Evolutionary conservation across 2,329 filamentous ascomycete genomes (phyloP), one percentile per base, ranked within the genome.

Genomic region (Juglanconis juglandina): DNA sequence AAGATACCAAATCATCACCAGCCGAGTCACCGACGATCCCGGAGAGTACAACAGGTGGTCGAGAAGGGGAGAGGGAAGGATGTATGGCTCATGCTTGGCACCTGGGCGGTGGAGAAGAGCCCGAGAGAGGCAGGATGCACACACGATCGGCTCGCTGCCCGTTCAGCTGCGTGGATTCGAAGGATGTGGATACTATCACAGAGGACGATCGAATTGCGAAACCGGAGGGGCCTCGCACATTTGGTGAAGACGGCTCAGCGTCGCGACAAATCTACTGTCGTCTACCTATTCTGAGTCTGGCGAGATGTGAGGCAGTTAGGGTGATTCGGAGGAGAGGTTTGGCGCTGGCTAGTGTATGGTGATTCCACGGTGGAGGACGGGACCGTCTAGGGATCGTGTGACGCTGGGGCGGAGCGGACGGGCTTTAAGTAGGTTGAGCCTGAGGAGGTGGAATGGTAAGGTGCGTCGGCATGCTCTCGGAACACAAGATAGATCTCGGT

Each of bases 1-100:
- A 55, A 92, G 76, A 77, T 89, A 91, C 88, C 88, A 91, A 76
- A 91, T 88, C 88, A 91, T 85, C 69, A 68, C 73, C 55, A 59
- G 51, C 52, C 50, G 47, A 54, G 44, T 49, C 53, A 53, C 54
- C 58, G 35, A 56, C 48, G 42, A 48, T 53, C 17, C 54, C 61
- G 58, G 56, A 55, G 41, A 49, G 11, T 49, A 30, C 34, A 53
- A 47, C 32, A 54, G 34, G n/a, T n/a, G 47, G 53, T 53, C 33
- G 41, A 37, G 37, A 47, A 37, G 39, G 47, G 42, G 50, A 51
- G 46, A 48, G 37, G 34, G 39, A n/a, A 30, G 48, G 44, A 56
- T 61, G 48, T 49, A 56, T 32, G 59, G 52, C 53, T 56, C 62
- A 63, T 63, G 58, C 61, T 61, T 63, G 61, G 52, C 50, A 49